Evolutionary conservation across 257 asterid species (phyloP), one percentile per base, ranked within the genome.

Genomic region (Rhazya stricta): DNA sequence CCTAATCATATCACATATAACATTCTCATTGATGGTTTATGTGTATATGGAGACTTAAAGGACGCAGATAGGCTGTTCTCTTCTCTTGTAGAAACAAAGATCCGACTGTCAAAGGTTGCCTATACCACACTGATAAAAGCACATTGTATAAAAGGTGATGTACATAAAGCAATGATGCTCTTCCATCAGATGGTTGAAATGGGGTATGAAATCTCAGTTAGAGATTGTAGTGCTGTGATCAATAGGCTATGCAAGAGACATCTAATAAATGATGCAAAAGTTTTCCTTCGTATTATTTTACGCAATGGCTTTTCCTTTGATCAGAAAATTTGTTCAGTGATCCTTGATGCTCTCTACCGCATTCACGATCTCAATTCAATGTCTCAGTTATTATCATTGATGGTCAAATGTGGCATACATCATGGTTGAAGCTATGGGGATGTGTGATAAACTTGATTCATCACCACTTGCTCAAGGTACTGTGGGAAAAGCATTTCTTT

Each of bases 101-200:
- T 83, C 61, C 77, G 77, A 72, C 77, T 86, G 86, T 76, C 90
- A 18, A 93, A 93, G 83, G 84, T 83, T 73, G 87, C 87, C 19
- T 93, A 91, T 78, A 91, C 89, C 67, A 82, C 87, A 42, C 86
- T 93, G 67, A 84, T 91, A 76, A 91, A 93, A 83, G 96, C 98
- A 54, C 77, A 86, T 78, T 91, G 97, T 76, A 95, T 75, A 46
- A 91, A 90, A 84, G 98, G 98, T 69, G 82, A 86, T 82, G 87
- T 54, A 62, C 76, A 42, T 62, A 85, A 77, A 83, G 96, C 91
- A 48, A 80, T 74, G 82, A 39, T 70, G 27, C 90, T 91, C 73
- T 93, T 93, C 79, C 68, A 53, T 79, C 80, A 83, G 69, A 88
- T 91, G 96, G 82, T 76, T 45, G 91, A 85, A 41, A 65, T 37